Conservation (phyloP, 1,284 basidiomycete genomes). For the Leccinum huronense region DNA sequence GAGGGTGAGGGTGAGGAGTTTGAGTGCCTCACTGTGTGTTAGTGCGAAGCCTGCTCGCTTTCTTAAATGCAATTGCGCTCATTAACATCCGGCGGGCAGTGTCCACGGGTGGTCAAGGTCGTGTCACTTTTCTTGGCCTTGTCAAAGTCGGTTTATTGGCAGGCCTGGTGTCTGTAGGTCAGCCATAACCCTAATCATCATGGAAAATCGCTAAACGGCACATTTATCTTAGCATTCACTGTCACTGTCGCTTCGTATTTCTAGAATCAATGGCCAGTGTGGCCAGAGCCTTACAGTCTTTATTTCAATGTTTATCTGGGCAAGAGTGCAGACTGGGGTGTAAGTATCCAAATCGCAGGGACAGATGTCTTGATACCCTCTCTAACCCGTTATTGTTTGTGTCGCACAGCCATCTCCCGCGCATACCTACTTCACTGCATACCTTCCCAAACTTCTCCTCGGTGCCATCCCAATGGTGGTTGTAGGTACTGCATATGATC, state of each 20-base stretch:
- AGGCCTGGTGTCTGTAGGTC: constrained; percentile 59
- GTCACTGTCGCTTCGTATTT: constrained; percentile 81
- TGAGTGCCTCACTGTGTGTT: constrained; percentile 28
- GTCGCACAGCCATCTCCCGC: constrained; percentile 63
- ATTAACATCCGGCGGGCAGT: constrained; percentile 64
- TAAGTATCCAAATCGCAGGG: constrained; percentile 41
- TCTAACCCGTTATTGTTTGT: constrained; percentile 5
- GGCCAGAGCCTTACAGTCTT: constrained; percentile 84
- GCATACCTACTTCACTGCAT: constrained; percentile 66
- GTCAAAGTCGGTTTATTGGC: constrained; percentile 55
- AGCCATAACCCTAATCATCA: constrained; percentile 24
- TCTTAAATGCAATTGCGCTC: constrained; percentile 64
- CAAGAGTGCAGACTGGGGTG: constrained; percentile 90
- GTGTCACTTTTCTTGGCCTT: constrained; percentile 46
- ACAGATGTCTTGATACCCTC: neutral
- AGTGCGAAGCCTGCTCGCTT: constrained; percentile 77
- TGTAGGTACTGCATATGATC: constrained; percentile 50
- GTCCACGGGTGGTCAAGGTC: constrained; percentile 45
- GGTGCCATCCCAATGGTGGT: constrained; percentile 62
- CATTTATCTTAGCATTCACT: constrained; percentile 53
- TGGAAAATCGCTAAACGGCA: neutral
- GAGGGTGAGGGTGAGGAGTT: constrained; percentile 68
- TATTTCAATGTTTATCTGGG: constrained; percentile 91
- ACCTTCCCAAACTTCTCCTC: constrained; percentile 80
- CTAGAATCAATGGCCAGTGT: constrained; percentile 71